phyloP scores from a whole-genome alignment of 768 basidiomycete genomes.

The Melanogaster broomeanus region DNA sequence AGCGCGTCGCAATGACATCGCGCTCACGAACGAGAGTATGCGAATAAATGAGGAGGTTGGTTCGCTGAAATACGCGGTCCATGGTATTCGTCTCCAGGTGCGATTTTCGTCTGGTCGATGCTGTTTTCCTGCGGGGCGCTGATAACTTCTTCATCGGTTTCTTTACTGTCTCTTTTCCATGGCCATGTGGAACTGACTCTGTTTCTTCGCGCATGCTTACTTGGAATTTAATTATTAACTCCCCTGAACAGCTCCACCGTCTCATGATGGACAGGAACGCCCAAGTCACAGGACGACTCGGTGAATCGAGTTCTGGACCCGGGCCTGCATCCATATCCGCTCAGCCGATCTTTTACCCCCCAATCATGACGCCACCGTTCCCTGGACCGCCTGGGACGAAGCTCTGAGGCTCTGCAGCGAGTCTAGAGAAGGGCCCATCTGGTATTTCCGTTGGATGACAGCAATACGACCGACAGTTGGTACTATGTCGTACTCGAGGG shows the following conservation, averaged over 20 bases:
- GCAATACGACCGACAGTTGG: too few relatives aligned
- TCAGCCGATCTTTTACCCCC: slow-evolving; percentile 27
- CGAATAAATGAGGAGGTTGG: slow-evolving; percentile 74
- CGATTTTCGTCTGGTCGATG: slow-evolving; percentile 19
- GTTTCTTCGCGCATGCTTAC: slow-evolving; percentile 12
- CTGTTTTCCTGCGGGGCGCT: not conserved
- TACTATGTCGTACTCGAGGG: too few relatives aligned
- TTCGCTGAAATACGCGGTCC: slow-evolving; percentile 65
- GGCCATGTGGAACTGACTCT: slow-evolving; percentile 3
- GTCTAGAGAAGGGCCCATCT: slow-evolving; percentile 1
- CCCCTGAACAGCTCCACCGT: slow-evolving; percentile 50
- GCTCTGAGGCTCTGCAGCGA: slow-evolving; percentile 16
- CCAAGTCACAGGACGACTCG: slow-evolving; percentile 48
- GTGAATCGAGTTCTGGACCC: slow-evolving; percentile 20
- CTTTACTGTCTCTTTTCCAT: slow-evolving; percentile 5
- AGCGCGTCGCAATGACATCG: slow-evolving; percentile 63
- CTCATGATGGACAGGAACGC: slow-evolving; percentile 79
- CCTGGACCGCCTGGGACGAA: slow-evolving; percentile 32
- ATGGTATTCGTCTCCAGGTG: slow-evolving; percentile 82
- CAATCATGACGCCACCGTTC: slow-evolving; percentile 33
- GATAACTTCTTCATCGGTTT: slow-evolving; percentile 7
- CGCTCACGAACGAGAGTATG: slow-evolving; percentile 68
- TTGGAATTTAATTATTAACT: slow-evolving; percentile 12
- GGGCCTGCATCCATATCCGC: slow-evolving; percentile 21
- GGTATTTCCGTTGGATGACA: not conserved